phyloP scores from a whole-genome alignment of 495 filamentous ascomycete species.

The Lepidopterella palustris region DNA sequence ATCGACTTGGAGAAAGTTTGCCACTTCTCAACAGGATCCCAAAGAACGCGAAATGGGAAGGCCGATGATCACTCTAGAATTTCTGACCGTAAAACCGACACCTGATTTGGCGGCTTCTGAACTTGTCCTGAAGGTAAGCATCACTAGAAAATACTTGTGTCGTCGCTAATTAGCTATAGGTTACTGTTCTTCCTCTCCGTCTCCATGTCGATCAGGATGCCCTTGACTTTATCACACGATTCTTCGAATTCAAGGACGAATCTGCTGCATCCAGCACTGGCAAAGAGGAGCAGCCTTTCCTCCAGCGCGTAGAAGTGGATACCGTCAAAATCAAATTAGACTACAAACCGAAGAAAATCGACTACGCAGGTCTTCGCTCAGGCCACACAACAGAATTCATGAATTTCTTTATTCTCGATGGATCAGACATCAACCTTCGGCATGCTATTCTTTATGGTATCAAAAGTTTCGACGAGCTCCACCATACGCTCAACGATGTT shows the following conservation, averaged over 20 bases:
- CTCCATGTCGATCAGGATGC: slow-evolving; percentile 98
- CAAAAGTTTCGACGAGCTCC: slow-evolving; percentile 79
- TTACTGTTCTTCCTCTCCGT: slow-evolving; percentile 75
- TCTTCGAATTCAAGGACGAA: slow-evolving; percentile 96
- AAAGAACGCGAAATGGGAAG: slow-evolving; percentile 76
- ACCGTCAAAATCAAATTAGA: slow-evolving; percentile 77
- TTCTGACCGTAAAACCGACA: slow-evolving; percentile 80
- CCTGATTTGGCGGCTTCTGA: slow-evolving; percentile 81
- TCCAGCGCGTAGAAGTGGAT: slow-evolving; percentile 85
- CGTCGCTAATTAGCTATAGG: slow-evolving; percentile 40
- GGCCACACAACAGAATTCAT: slow-evolving; percentile 98
- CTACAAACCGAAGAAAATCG: slow-evolving; percentile 95
- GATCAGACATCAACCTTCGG: slow-evolving; percentile 75
- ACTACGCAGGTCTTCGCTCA: slow-evolving; percentile 90
- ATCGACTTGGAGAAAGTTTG: slow-evolving; percentile 98
- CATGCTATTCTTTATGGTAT: slow-evolving; percentile 91
- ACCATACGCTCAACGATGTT: slow-evolving; percentile 83
- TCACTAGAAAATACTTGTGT: neutral
- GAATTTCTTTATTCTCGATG: slow-evolving; percentile 94
- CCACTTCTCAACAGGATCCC: slow-evolving; percentile 82
- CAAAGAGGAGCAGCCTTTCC: slow-evolving; percentile 71
- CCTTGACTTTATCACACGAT: slow-evolving; percentile 91
- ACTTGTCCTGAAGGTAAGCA: slow-evolving; percentile 68
- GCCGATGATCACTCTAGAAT: slow-evolving; percentile 83
- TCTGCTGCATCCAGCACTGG: slow-evolving; percentile 41